Conservation (phyloP, 768 basidiomycete species). For the Boletus subcaerulescens region DNA sequence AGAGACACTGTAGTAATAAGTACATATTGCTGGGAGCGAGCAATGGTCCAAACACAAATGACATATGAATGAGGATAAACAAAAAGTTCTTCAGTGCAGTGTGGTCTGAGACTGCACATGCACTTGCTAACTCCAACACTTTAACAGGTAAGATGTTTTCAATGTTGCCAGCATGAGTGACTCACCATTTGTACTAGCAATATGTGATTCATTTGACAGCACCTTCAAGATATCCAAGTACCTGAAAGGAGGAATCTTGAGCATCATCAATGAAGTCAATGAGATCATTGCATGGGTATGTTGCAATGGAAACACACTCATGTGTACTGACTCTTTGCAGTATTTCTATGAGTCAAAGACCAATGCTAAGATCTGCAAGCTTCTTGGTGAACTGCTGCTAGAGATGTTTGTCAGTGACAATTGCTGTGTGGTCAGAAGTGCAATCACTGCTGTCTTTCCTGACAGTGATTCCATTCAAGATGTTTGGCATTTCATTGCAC, state of each 20-base stretch:
- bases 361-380: background rate
- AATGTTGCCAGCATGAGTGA: no score
- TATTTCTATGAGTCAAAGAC: background rate
- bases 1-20: no score
- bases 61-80: no score
- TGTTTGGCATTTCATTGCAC: background rate
- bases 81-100: no score
- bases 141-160: no score
- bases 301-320: background rate
- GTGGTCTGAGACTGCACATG: no score
- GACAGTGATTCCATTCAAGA: background rate
- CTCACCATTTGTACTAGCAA: no score
- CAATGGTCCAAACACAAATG: no score
- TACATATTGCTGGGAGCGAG: no score
- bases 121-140: no score
- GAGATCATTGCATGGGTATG: background rate
- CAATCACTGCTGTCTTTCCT: background rate
- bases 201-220: no score
- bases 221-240: background rate
- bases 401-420: background rate
- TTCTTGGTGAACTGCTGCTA: background rate
- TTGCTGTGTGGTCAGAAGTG: background rate
- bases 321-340: background rate
- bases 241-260: background rate
- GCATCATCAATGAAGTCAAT: background rate